A percentile compares a stretch with the other conserved stretches of the same genome.
phyloP scores from a whole-genome alignment of 2,329 filamentous ascomycete species.

The Epichloe baconii region DNA sequence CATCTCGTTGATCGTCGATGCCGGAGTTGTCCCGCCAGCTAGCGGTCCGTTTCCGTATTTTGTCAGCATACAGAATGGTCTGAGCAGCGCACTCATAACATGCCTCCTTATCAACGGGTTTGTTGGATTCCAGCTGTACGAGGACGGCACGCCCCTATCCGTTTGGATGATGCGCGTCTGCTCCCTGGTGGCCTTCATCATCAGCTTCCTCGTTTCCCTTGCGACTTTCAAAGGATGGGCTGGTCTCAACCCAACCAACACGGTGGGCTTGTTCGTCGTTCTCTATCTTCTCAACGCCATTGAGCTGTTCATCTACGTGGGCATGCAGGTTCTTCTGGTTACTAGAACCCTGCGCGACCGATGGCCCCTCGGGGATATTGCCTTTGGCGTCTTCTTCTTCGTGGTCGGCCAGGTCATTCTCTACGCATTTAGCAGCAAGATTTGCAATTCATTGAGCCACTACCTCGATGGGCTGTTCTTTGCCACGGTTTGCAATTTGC shows the following conservation, averaged over 20 bases:
- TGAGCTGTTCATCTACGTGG: conserved; percentile 71
- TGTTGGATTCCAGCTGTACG: conserved; percentile 95
- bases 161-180: conserved; percentile 81
- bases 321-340: conserved; percentile 81
- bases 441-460: conserved; percentile 76
- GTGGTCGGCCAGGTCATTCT: conserved; percentile 83
- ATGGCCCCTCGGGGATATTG: conserved; percentile 88
- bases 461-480: conserved; percentile 94
- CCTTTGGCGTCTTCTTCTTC: conserved; percentile 84
- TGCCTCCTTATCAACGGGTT: conserved; percentile 94
- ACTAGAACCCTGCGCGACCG: conserved; percentile 82
- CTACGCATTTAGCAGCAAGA: conserved; percentile 75
- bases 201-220: conserved; percentile 77
- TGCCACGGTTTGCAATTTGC: conserved; percentile 81
- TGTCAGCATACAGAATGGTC: conserved; percentile 71
- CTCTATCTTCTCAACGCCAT: conserved; percentile 85
- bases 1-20: conserved; percentile 79
- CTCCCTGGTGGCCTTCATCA: conserved; percentile 68
- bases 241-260: conserved; percentile 72
- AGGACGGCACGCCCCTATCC: conserved; percentile 86
- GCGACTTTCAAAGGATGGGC: conserved; percentile 90
- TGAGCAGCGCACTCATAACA: conserved; percentile 74
- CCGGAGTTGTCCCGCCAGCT: conserved; percentile 78
- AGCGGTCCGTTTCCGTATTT: conserved; percentile 81
- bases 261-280: conserved; percentile 79